These are phyloP conservation scores for Stromatinia cepivora DNA, from an alignment of 2,329 filamentous ascomycete species.

Conservation along the genomic window DNA sequence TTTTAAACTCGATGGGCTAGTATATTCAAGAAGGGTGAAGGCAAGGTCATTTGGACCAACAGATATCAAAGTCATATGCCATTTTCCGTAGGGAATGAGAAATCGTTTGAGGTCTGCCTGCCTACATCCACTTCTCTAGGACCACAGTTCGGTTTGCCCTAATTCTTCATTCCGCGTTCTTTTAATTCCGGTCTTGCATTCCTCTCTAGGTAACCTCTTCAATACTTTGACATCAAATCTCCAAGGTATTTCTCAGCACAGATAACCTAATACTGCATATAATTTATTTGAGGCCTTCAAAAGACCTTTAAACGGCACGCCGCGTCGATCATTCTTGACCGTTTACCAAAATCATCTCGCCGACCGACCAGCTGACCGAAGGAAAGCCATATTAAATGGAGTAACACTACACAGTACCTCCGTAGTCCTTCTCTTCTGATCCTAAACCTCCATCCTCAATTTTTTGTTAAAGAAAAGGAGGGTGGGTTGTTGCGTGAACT, in stretches of 20 bases:
- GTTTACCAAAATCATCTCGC: constrained; percentile 9
- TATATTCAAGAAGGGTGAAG: neutral
- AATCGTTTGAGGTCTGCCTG: neutral
- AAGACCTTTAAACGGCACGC: neutral
- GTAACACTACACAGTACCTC: neutral
- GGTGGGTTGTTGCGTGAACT: neutral
- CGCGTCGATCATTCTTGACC: neutral
- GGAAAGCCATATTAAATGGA: neutral
- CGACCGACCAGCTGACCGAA: neutral
- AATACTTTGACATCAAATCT: neutral
- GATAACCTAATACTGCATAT: neutral
- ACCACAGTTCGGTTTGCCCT: neutral
- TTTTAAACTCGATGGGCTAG: neutral
- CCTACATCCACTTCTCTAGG: neutral
- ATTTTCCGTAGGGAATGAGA: neutral
- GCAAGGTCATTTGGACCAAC: neutral
- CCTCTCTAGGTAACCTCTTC: neutral
- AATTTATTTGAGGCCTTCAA: neutral
- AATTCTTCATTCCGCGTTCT: neutral
- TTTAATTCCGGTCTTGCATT: constrained; percentile 1
- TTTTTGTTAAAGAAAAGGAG: too few relatives aligned
- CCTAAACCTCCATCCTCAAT: neutral
- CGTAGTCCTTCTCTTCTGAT: neutral
- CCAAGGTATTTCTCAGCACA: neutral
- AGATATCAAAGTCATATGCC: neutral